phyloP scores from a whole-genome alignment of 768 basidiomycete species.

The Lactifluus volemus region DNA sequence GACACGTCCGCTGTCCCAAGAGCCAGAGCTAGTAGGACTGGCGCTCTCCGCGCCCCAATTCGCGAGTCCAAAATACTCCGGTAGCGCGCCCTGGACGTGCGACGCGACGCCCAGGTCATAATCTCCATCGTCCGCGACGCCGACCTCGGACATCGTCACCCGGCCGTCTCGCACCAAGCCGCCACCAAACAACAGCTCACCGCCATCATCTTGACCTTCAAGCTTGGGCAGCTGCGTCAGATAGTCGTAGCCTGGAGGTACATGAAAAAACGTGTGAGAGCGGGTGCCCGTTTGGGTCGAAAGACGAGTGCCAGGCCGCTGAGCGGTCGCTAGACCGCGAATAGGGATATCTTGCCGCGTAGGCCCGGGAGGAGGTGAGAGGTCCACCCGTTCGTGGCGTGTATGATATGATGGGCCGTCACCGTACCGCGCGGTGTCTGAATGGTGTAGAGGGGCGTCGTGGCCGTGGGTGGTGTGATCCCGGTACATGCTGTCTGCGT shows the following conservation, averaged over 20 bases:
- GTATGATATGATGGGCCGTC: conserved; percentile 55
- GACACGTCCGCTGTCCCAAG: conserved; percentile 38
- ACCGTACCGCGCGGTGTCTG: conserved; percentile 53
- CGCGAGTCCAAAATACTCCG: conserved; percentile 40
- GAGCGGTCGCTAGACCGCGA: conserved; percentile 56
- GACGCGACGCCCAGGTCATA: conserved; percentile 31
- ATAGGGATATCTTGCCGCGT: conserved; percentile 55
- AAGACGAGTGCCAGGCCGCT: conserved; percentile 40
- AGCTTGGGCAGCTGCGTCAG: conserved; percentile 45
- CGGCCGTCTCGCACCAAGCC: conserved; percentile 33
- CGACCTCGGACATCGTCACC: conserved; percentile 25
- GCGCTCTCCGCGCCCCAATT: conserved; percentile 37
- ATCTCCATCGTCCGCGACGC: conserved; percentile 30
- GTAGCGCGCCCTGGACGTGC: conserved; percentile 42
- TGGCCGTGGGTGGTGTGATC: conserved; percentile 30
- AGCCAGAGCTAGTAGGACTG: conserved; percentile 17
- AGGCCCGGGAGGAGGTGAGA: conserved; percentile 60
- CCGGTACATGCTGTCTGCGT: conserved; percentile 54
- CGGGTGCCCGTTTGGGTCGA: conserved; percentile 31
- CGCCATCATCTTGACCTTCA: conserved; percentile 20
- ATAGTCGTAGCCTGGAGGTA: conserved; percentile 46
- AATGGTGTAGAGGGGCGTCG: conserved; percentile 39
- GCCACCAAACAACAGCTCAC: conserved; percentile 61
- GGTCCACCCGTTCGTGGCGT: conserved; percentile 80
- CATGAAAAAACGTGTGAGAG: conserved; percentile 52